A percentile compares a stretch with the other conserved stretches of the same genome.
These are phyloP conservation scores for Penicillium freii DNA, from an alignment of 2,329 filamentous ascomycete genomes.

Conservation along the genomic window DNA sequence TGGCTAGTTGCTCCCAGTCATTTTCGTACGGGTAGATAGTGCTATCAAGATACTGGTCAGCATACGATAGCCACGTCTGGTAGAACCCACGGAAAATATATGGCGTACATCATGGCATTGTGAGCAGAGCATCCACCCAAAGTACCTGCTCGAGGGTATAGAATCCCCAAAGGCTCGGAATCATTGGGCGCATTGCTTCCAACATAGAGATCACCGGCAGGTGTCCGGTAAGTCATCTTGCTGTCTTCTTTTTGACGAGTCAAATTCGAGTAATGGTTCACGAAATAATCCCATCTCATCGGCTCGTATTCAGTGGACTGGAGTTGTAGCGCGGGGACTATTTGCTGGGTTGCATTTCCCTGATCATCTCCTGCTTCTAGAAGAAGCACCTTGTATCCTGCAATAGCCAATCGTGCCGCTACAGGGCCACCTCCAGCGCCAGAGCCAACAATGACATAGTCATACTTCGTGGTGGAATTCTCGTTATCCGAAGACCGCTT, in stretches of 20 bases:
- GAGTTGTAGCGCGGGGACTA: constrained; percentile 55
- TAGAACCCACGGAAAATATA: neutral
- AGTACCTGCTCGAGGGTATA: constrained; percentile 57
- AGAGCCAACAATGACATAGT: constrained; percentile 63
- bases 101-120: constrained; percentile 54
- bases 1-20: constrained; percentile 58
- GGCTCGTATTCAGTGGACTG: constrained; percentile 56
- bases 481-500: constrained; percentile 6
- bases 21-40: constrained; percentile 57
- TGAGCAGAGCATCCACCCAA: constrained; percentile 61
- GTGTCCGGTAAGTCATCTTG: constrained; percentile 58
- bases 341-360: constrained; percentile 50
- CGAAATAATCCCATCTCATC: constrained; percentile 63
- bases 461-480: constrained; percentile 44
- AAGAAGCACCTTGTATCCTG: constrained; percentile 60
- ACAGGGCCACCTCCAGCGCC: constrained; percentile 60
- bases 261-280: constrained; percentile 60
- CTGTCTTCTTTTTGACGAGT: constrained; percentile 54
- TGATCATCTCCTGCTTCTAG: constrained; percentile 62
- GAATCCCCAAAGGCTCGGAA: constrained; percentile 51
- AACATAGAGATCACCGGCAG: constrained; percentile 54
- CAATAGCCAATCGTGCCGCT: constrained; percentile 58
- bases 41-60: constrained; percentile 13
- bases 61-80: neutral
- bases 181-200: constrained; percentile 52